Evolutionary conservation across 768 basidiomycete genomes (phyloP), one percentile per base, ranked within the genome.

Genomic region (Suillus spraguei): DNA sequence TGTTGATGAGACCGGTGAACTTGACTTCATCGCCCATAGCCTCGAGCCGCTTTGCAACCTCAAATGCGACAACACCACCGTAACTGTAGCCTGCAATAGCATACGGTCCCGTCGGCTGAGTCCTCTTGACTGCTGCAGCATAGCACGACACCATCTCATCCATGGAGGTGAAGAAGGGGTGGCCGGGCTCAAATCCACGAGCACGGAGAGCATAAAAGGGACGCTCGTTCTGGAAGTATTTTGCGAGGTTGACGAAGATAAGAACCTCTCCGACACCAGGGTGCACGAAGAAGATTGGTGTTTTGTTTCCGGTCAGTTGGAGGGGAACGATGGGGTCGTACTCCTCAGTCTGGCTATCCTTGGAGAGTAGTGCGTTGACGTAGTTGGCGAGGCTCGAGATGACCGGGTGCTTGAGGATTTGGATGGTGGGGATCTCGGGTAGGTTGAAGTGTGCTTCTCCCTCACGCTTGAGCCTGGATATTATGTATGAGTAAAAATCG

Each of bases 311-410:
- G 0, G 72, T 67, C 9, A 77, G 63, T 28, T 79, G 73, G 28
- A 81, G 74, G 4, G 78, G 78, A 20, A 81, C 75, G n/a, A 81
- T 70, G 13, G 80, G 80, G 38, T 79, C 75, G 61, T 81, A 81
- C 35, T 72, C 73, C 13, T 71, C 68, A 4, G 47, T 60, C 41
- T 35, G 59, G 1, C 61, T 59, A 8, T 65, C 66, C 59, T 67
- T 66, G 47, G 70, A 66, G 33, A 71, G 42, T 60, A 78, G 46
- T 20, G 74, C 70, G 44, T 75, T 72, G 14, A 72, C 66, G 67
- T 67, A 80, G 64, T 61, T 73, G 38, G 64, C 76, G 68, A 69
- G 71, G 67, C 59, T 74, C 24, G 63, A 77, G 63, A 73, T 2
- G 3, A 73, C 50, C 28, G 72, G 72, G 50, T 74, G 74, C 61